These are phyloP conservation scores for Rosa persica DNA, from an alignment of 306 rosid genomes.

Conservation along the genomic window DNA sequence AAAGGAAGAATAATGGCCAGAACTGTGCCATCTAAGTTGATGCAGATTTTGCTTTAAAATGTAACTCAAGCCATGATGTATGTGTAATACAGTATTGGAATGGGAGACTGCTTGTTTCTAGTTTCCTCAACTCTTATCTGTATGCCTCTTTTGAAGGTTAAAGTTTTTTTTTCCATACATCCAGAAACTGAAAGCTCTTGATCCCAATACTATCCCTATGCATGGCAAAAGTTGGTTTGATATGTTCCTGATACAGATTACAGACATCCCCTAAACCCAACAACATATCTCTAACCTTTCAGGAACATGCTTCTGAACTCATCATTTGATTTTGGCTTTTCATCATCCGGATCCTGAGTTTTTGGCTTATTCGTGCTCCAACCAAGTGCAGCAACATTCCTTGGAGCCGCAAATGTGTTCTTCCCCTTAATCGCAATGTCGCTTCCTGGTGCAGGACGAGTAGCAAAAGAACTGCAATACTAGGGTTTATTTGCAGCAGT, in stretches of 20 bases:
- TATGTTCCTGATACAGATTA: not conserved
- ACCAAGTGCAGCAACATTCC: conserved; percentile 67
- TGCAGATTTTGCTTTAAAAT: no score
- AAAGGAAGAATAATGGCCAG: no score
- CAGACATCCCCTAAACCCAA: not conserved
- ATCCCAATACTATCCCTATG: not conserved
- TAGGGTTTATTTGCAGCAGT: no score
- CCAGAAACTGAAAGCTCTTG: not conserved
- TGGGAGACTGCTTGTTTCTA: no score
- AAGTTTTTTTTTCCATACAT: not conserved
- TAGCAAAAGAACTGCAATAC: no score
- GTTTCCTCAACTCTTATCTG: no score
- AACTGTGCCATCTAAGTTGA: no score
- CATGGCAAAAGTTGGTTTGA: not conserved
- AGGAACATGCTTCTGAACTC: conserved; percentile 85
- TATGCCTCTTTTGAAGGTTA: no score
- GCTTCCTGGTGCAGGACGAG: no score
- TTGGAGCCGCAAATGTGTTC: conserved; percentile 83
- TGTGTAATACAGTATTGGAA: no score
- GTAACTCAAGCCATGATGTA: no score
- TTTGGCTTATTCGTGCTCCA: conserved; percentile 50
- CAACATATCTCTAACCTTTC: conserved; percentile 29
- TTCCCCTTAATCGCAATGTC: conserved; percentile 62
- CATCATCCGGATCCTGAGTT: conserved; percentile 45
- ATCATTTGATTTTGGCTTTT: conserved; percentile 76